phyloP scores from a whole-genome alignment of 331 rosid genomes.

The Quercus phellos region DNA sequence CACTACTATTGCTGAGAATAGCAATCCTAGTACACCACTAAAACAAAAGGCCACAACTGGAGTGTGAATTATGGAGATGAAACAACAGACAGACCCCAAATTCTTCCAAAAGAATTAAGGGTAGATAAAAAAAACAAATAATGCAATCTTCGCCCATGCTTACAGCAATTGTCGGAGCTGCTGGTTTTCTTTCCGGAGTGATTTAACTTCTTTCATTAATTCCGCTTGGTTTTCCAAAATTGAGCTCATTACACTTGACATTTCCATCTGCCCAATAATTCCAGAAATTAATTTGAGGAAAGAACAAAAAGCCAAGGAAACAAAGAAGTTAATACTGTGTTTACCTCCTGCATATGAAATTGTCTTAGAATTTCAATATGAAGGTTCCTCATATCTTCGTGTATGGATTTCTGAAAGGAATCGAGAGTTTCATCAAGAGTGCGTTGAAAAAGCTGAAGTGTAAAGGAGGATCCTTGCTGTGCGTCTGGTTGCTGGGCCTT shows the following conservation, averaged over 20 bases:
- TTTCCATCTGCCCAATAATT: constrained; percentile 53
- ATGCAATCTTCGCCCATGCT: constrained; percentile 22
- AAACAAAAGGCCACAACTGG: constrained; percentile 10
- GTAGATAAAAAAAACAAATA: constrained; percentile 9
- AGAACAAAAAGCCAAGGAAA: background rate
- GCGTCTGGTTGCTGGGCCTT: constrained; percentile 60
- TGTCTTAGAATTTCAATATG: constrained; percentile 90
- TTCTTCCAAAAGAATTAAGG: constrained; percentile 8
- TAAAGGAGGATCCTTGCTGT: constrained; percentile 75
- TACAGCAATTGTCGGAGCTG: constrained; percentile 86
- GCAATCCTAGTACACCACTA: constrained; percentile 19
- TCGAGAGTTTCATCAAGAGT: constrained; percentile 83
- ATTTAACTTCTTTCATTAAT: constrained; percentile 77
- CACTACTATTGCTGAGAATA: constrained; percentile 18
- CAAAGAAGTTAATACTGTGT: constrained; percentile 7
- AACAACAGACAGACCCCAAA: constrained; percentile 20
- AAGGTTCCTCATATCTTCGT: constrained; percentile 89
- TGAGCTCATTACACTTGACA: constrained; percentile 52
- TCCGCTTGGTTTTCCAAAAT: constrained; percentile 86
- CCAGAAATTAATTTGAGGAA: constrained; percentile 15
- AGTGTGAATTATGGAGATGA: constrained; percentile 20
- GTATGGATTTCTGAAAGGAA: constrained; percentile 84
- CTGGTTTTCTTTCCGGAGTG: constrained; percentile 80
- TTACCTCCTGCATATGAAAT: constrained; percentile 94
- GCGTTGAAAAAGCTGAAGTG: constrained; percentile 89